phyloP scores from a whole-genome alignment of 805 yeast genomes.

The Yarrowia deformans region DNA sequence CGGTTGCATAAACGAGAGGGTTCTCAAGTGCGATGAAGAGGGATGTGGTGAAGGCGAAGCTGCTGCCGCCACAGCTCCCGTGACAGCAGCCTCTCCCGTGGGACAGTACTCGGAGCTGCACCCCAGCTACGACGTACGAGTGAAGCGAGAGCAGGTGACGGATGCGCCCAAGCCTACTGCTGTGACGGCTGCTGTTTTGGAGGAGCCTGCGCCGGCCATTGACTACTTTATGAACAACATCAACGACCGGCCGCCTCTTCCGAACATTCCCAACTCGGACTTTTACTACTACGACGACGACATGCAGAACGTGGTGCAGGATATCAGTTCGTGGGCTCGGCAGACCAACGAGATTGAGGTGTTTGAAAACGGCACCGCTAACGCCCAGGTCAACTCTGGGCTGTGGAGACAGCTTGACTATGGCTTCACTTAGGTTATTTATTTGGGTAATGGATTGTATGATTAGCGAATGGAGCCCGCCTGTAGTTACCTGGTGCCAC shows the following conservation, averaged over 20 bases:
- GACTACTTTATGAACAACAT: constrained; percentile 32
- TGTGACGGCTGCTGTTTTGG: constrained; percentile 10
- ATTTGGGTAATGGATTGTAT: not conserved
- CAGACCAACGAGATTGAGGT: constrained; percentile 39
- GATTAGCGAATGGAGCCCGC: no score
- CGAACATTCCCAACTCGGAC: constrained; percentile 20
- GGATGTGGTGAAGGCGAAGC: constrained; percentile 9
- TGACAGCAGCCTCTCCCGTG: constrained; percentile 1
- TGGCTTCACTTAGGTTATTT: constrained; percentile 41
- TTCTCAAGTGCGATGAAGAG: not conserved
- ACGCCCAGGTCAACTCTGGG: constrained; percentile 41
- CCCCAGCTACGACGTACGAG: constrained; percentile 29
- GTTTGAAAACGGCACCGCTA: constrained; percentile 38
- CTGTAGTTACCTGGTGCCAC: not conserved
- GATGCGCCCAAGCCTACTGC: constrained; percentile 17
- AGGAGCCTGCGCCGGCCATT: constrained; percentile 17
- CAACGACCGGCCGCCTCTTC: constrained; percentile 22
- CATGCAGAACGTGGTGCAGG: constrained; percentile 47
- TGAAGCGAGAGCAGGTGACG: constrained; percentile 3
- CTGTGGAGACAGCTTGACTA: constrained; percentile 42
- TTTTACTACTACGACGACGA: constrained; percentile 46
- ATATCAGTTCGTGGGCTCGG: constrained; percentile 46
- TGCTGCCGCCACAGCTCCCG: constrained; percentile 14
- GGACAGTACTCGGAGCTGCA: constrained; percentile 37
- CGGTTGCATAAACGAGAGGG: constrained; percentile 22